Evolutionary conservation across 2,329 filamentous ascomycete species (phyloP), one percentile per base, ranked within the genome.

Genomic region (Dactylonectria estremocensis): DNA sequence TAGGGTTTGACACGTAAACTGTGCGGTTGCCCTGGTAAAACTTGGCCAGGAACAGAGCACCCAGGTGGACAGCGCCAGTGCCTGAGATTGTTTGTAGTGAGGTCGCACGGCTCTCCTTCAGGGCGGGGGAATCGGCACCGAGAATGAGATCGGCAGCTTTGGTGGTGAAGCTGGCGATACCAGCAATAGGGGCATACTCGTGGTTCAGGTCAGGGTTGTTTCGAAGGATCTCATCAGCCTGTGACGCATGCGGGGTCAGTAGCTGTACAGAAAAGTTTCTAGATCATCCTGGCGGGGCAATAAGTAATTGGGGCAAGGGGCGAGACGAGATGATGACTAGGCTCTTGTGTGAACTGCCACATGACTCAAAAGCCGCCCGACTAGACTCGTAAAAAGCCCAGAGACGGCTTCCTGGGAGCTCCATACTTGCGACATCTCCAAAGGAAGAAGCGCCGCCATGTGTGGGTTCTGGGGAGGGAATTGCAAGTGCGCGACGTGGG

Each of bases 101-200:
- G 71, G 91, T 87, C 70, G 91, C 87, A 71, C 96, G 93, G 83
- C 95, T 94, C 79, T 98, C 94, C 73, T 88, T 85, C 78, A 98
- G 88, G 64, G 95, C 96, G 49, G 94, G 90, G 58, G 94, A 97
- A 75, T 93, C 89, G 72, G 83, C 82, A 73, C 96, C 95, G 35
- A 98, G 88, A 67, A 98, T 93, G 76, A 98, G 88, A 85, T 96
- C 95, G 80, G 95, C 94, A 24, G 96, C 95, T 79, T 96, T 97
- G 75, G 90, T 88, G 67, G 94, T 98, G 85, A 98, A 97, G 70
- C 92, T 88, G 63, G 91, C 84, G 67, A 98, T 88, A 78, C 96
- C 96, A 70, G 95, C 93, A 80, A 99, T 99, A 67, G 96, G 95
- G 67, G 97, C 94, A 84, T 99, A 99, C 88, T 99, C 96, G 87